Evolutionary conservation across 495 filamentous ascomycete species (phyloP).

Genomic region (Barbatosphaeria neglecta): DNA sequence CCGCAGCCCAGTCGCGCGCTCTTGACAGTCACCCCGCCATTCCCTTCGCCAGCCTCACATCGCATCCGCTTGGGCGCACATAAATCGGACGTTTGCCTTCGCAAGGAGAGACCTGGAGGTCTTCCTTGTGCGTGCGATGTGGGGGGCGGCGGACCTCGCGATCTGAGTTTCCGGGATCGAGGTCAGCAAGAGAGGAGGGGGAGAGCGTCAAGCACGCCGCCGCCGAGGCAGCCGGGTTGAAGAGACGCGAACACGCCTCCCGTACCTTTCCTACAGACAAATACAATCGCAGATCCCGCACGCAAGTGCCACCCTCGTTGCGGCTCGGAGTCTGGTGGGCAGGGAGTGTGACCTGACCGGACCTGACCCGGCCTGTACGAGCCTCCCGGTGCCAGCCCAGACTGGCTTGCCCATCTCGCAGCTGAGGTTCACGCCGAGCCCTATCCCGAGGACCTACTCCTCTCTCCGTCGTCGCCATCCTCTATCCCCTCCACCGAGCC

Average conservation of each 20-base stretch:
- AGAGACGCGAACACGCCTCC: neutral
- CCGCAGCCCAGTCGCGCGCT: no score
- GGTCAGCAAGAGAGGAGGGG: constrained; percentile 5
- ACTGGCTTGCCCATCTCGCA: no score
- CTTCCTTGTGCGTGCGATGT: constrained; percentile 21
- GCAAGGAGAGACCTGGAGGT: constrained; percentile 17
- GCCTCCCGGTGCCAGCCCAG: neutral
- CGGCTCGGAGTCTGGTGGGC: neutral
- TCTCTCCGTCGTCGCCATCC: neutral
- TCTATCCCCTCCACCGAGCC: neutral
- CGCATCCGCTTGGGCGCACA: no score
- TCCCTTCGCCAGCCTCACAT: no score
- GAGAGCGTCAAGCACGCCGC: constrained; percentile 1
- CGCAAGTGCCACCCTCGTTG: no score
- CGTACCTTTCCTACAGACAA: no score
- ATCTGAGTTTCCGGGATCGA: constrained; percentile 20
- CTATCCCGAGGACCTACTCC: no score
- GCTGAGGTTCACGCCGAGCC: no score
- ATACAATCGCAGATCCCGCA: no score
- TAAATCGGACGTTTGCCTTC: neutral
- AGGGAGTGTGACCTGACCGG: neutral
- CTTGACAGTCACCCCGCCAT: no score
- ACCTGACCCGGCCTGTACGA: neutral
- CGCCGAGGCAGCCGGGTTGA: neutral
- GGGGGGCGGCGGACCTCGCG: constrained; percentile 25